Evolutionary conservation across 2,329 filamentous ascomycete species (phyloP).

Genomic region (Podosphaera aphanis): DNA sequence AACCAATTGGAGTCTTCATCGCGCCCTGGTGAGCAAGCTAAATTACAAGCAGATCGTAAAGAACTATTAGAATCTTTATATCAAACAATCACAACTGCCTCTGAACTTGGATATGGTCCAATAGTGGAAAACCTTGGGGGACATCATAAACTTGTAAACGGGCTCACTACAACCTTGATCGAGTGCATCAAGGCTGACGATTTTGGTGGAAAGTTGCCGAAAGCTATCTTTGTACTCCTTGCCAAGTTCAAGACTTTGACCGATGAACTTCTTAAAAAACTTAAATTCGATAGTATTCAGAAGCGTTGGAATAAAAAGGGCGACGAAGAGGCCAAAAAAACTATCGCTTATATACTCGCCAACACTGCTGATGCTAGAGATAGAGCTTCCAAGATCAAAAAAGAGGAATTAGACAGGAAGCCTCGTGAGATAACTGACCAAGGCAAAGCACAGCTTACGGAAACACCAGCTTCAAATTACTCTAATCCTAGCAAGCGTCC

Average conservation of each 20-base stretch:
- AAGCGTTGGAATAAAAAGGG: conserved; percentile 39
- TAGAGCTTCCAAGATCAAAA: conserved; percentile 21
- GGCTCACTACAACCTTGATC: conserved; percentile 29
- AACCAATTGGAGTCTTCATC: conserved; percentile 11
- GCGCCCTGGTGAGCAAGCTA: conserved; percentile 14
- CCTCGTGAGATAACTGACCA: conserved; percentile 9
- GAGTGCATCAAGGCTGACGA: conserved; percentile 29
- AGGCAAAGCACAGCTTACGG: conserved; percentile 8
- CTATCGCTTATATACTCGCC: conserved; percentile 32
- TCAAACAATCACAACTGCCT: conserved; percentile 28
- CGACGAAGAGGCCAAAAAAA: conserved; percentile 36
- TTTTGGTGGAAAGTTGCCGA: conserved; percentile 29
- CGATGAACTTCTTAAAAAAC: conserved; percentile 32
- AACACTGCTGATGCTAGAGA: conserved; percentile 15
- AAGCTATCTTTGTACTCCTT: conserved; percentile 34
- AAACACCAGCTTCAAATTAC: conserved; percentile 5
- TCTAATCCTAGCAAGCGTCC: conserved; percentile 12
- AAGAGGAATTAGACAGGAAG: conserved; percentile 16
- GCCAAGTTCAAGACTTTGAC: conserved; percentile 34
- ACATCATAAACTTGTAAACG: conserved; percentile 31
- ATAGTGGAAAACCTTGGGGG: conserved; percentile 34
- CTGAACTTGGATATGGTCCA: conserved; percentile 28
- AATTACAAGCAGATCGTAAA: conserved; percentile 21
- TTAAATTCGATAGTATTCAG: conserved; percentile 41
- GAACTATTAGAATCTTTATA: conserved; percentile 26